Evolutionary conservation across 192 early-diverging fungal genomes (phyloP), one percentile per base, ranked within the genome.

Genomic region (Podila minutissima): DNA sequence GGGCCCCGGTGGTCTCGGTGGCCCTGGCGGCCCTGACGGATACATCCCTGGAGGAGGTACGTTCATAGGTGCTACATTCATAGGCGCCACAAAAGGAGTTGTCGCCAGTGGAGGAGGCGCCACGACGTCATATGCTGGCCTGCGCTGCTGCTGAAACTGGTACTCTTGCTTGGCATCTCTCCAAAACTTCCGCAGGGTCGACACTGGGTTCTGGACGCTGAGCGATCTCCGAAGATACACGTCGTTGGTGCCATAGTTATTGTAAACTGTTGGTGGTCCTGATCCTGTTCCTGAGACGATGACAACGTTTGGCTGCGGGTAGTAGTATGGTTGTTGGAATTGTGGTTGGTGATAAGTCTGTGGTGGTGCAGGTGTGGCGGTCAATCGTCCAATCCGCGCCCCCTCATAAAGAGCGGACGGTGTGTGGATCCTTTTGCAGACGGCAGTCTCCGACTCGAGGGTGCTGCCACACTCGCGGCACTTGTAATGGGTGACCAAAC

Each of bases 351-450:
- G 38, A 7, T 46, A 35, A 0, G 22, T 24, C 22, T 58, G 55
- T 29, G 33, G 12, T 57, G 24, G 67, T 31, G 20, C 29, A 53
- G 28, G 51, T 7, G 66, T 12, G 22, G 41, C 29, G 5, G 66
- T 38, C 12, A 49, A 11, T 3, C 57, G 22, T 24, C 35, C 55
- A 37, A 41, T 58, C 53, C 24, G 32, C 17, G 37, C n/a, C 17
- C 53, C 55, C 0, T 38, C 11, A 13, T 33, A 28, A 11, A 26
- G 51, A 4, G 28, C 32, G 33, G 57, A 48, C 4, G 67, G 41
- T 4, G 67, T 48, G 41, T 69, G 67, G n/a, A 69, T 31, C 7
- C 67, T 32, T 22, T 51, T 69, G 31, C 67, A 69, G 2, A n/a
- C 4, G 22, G 58, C 59, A 10, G 26, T 46, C 33, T 69, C 67